phyloP scores from a whole-genome alignment of 2,329 filamentous ascomycete genomes.

The Ceratocystis destructans region DNA sequence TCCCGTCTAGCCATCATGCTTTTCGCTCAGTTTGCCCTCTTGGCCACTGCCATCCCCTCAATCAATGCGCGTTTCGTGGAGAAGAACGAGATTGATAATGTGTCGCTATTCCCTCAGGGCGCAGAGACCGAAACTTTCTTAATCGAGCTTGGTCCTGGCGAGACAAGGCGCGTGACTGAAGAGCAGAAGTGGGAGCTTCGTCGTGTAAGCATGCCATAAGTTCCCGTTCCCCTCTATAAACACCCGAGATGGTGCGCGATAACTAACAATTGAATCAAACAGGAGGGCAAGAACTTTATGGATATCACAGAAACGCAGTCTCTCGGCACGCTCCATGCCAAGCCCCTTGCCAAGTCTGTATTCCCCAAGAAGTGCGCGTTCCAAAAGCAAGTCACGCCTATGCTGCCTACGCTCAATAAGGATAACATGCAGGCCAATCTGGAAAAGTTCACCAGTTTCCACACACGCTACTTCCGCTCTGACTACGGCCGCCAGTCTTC shows the following conservation, averaged over 20 bases:
- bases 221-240: neutral
- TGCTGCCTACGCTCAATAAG: slow-evolving; percentile 59
- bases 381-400: slow-evolving; percentile 50
- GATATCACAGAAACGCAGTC: slow-evolving; percentile 71
- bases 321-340: slow-evolving; percentile 29
- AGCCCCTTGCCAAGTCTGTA: slow-evolving; percentile 29
- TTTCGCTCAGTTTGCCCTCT: slow-evolving; percentile 37
- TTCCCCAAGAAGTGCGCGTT: slow-evolving; percentile 55
- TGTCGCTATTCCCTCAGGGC: slow-evolving; percentile 35
- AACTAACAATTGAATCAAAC: no score
- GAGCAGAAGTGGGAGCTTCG: slow-evolving; percentile 89
- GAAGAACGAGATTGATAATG: slow-evolving; percentile 32
- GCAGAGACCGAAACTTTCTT: slow-evolving; percentile 45
- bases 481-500: slow-evolving; percentile 70
- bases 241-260: no score
- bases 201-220: slow-evolving; percentile 46
- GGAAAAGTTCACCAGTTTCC: slow-evolving; percentile 62
- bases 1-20: slow-evolving; percentile 33
- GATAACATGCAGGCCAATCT: slow-evolving; percentile 64
- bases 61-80: slow-evolving; percentile 45
- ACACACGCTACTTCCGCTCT: slow-evolving; percentile 72
- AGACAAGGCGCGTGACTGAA: slow-evolving; percentile 78
- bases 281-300: slow-evolving; percentile 83
- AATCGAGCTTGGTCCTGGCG: slow-evolving; percentile 71
- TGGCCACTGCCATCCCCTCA: slow-evolving; percentile 42